phyloP scores from a whole-genome alignment of 495 filamentous ascomycete species.

The Collariella sp. region DNA sequence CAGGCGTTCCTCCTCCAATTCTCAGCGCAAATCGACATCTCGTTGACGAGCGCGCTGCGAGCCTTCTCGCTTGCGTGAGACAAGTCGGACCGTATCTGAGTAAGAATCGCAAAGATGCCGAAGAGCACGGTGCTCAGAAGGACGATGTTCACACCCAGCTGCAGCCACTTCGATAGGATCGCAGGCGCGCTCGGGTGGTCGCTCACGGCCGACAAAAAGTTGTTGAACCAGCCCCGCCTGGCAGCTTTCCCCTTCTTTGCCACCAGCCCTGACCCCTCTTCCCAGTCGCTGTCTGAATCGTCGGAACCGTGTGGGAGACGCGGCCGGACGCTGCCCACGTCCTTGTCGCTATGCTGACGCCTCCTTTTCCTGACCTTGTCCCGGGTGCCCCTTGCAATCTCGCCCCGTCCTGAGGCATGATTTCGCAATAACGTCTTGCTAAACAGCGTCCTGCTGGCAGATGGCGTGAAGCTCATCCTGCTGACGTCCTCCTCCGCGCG shows the following conservation, averaged over 20 bases:
- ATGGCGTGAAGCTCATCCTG: conserved; percentile 36
- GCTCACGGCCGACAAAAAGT: conserved; percentile 60
- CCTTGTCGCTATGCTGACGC: conserved; percentile 32
- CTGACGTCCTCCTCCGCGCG: conserved; percentile 23
- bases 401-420: conserved; percentile 41
- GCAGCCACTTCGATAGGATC: conserved; percentile 77
- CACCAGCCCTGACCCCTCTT: conserved; percentile 9
- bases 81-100: conserved; percentile 68
- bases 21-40: conserved; percentile 62
- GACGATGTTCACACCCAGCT: conserved; percentile 69
- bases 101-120: conserved; percentile 59
- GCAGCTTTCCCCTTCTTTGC: conserved; percentile 17
- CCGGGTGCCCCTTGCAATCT: conserved; percentile 27
- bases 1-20: conserved; percentile 70
- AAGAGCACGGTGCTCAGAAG: conserved; percentile 59
- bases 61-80: conserved; percentile 56
- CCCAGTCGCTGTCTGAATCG: conserved; percentile 45
- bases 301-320: conserved; percentile 44
- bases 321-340: conserved; percentile 36
- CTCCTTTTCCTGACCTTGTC: conserved; percentile 42
- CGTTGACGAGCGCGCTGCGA: conserved; percentile 52
- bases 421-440: conserved; percentile 33
- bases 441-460: conserved; percentile 31
- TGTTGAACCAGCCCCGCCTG: conserved; percentile 34
- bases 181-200: conserved; percentile 77